Conservation (phyloP, 805 yeast species). For the Saccharomycopsis sp. region DNA sequence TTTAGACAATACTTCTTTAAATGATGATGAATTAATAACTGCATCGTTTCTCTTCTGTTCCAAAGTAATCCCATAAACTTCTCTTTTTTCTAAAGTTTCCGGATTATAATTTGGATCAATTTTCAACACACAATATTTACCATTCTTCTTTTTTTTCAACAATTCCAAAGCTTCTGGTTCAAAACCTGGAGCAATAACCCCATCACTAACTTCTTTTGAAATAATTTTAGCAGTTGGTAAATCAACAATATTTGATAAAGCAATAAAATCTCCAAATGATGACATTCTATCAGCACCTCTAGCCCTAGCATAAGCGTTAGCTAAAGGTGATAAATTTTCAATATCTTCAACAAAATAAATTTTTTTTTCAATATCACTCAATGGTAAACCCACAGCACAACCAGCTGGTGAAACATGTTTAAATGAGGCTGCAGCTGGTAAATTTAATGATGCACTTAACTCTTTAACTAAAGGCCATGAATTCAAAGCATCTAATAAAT, state of each 20-base stretch:
- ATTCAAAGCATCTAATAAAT: conserved; percentile 91
- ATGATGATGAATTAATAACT: conserved; percentile 80
- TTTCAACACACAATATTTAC: conserved; percentile 94
- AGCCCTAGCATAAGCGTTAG: conserved; percentile 98
- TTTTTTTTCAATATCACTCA: conserved; percentile 85
- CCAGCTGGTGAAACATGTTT: conserved; percentile 99
- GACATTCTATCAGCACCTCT: conserved; percentile 99
- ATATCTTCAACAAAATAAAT: conserved; percentile 92
- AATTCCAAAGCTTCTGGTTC: conserved; percentile 87
- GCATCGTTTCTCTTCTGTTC: conserved; percentile 99
- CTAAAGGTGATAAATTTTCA: conserved; percentile 92
- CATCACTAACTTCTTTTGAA: conserved; percentile 95
- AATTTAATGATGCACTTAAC: conserved; percentile 83
- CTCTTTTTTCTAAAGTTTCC: conserved; percentile 76
- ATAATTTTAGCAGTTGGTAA: conserved; percentile 94
- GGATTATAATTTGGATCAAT: conserved; percentile 93
- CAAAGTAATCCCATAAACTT: conserved; percentile 90
- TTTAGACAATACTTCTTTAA: conserved; percentile 84
- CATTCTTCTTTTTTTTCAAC: conserved; percentile 88
- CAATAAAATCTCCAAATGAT: conserved; percentile 97
- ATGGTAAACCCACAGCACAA: conserved; percentile 94
- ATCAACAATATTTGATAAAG: conserved; percentile 93
- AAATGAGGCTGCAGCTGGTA: conserved; percentile 98
- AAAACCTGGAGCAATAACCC: conserved; percentile 97
- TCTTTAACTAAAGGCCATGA: conserved; percentile 99